A percentile compares a stretch with the other conserved stretches of the same genome.
phyloP scores from a whole-genome alignment of 2,329 filamentous ascomycete genomes.

The Talaromyces sp. region DNA sequence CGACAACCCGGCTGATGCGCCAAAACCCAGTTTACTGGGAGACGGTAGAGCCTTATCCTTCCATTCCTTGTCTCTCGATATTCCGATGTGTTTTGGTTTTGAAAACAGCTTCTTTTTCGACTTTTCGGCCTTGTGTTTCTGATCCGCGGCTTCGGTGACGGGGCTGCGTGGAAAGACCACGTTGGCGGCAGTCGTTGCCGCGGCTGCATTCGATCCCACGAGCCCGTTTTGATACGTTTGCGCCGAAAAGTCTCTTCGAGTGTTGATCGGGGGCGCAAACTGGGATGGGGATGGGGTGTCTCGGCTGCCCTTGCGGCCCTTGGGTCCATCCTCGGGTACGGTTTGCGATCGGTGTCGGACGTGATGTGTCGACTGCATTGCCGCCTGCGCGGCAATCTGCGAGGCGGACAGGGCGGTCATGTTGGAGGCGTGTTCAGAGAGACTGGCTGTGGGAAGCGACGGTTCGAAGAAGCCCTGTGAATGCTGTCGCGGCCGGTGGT shows the following conservation, averaged over 20 bases:
- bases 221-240: conserved; percentile 47
- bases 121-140: conserved; percentile 53
- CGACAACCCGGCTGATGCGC: conserved; percentile 48
- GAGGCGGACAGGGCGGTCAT: conserved; percentile 51
- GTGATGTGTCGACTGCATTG: conserved; percentile 49
- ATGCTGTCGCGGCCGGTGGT: conserved; percentile 47
- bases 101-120: conserved; percentile 63
- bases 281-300: conserved; percentile 30
- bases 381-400: conserved; percentile 61
- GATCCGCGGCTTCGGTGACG: conserved; percentile 19
- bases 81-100: conserved; percentile 60
- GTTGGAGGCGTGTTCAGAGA: conserved; percentile 35
- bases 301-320: conserved; percentile 26
- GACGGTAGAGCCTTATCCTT: conserved; percentile 53
- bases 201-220: conserved; percentile 46
- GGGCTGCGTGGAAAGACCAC: conserved; percentile 52
- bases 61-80: conserved; percentile 55
- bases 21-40: conserved; percentile 51
- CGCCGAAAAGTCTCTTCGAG: conserved; percentile 18
- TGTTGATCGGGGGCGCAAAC: conserved; percentile 20
- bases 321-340: conserved; percentile 36
- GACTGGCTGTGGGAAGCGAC: conserved; percentile 51
- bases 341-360: conserved; percentile 53
- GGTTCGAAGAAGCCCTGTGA: conserved; percentile 67
- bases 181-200: conserved; percentile 60